These are phyloP conservation scores for Bisporella sp. DNA, from an alignment of 2,329 filamentous ascomycete species.

Conservation along the genomic window DNA sequence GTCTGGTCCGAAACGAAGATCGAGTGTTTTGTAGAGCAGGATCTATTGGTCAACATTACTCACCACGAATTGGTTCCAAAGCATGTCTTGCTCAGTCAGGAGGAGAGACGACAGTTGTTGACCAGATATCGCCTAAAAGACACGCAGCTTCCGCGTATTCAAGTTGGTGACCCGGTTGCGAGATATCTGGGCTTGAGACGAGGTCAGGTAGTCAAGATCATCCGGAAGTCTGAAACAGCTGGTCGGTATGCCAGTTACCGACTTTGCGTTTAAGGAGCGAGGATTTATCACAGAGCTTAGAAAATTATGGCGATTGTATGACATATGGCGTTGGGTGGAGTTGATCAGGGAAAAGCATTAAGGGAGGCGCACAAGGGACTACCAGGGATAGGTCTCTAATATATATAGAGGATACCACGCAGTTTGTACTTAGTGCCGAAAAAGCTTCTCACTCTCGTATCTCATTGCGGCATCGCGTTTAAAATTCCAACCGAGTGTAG, in stretches of 20 bases:
- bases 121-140: constrained; percentile 93
- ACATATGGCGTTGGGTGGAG: constrained; percentile 11
- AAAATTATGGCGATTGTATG: neutral
- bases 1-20: constrained; percentile 72
- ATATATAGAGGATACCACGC: neutral
- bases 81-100: constrained; percentile 81
- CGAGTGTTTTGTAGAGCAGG: constrained; percentile 93
- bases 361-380: neutral
- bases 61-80: constrained; percentile 94
- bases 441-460: too few relatives aligned
- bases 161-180: constrained; percentile 86
- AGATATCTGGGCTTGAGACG: constrained; percentile 85
- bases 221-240: constrained; percentile 89
- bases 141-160: constrained; percentile 89
- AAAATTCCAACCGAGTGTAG: too few relatives aligned
- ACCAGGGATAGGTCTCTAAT: neutral
- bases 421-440: neutral
- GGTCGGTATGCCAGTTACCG: constrained; percentile 95
- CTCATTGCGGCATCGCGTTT: too few relatives aligned
- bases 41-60: constrained; percentile 95
- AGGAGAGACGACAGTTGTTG: constrained; percentile 82
- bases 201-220: constrained; percentile 97
- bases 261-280: constrained; percentile 46
- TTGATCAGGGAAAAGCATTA: constrained; percentile 12
- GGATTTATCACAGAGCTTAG: neutral